phyloP scores from a whole-genome alignment of 306 rosid genomes.

The Casuarina cunninghamiana region DNA sequence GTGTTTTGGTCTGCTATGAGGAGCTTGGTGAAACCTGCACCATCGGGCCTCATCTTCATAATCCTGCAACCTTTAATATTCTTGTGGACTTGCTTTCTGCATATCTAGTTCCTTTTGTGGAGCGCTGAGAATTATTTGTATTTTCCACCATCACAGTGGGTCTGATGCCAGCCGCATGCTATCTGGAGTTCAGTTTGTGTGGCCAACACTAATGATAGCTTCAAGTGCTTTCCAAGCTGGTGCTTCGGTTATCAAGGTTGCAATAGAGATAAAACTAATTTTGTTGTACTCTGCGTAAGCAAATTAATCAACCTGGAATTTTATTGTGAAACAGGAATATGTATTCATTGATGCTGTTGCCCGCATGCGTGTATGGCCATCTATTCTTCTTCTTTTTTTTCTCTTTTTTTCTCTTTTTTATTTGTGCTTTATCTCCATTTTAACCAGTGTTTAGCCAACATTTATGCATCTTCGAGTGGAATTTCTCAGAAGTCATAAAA shows the following conservation, averaged over 20 bases:
- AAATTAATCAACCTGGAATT: constrained; percentile 27
- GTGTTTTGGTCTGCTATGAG: constrained; percentile 4
- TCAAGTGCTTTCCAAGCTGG: constrained; percentile 88
- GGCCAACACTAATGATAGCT: constrained; percentile 84
- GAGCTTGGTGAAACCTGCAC: not conserved
- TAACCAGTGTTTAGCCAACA: constrained; percentile 24
- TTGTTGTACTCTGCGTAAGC: constrained; percentile 23
- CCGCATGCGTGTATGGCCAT: constrained; percentile 53
- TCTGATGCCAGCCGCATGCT: constrained; percentile 79
- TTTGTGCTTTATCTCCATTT: not conserved
- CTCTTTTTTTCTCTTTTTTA: not conserved
- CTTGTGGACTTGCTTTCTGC: not conserved
- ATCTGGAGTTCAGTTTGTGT: constrained; percentile 66
- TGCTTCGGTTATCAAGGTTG: constrained; percentile 89
- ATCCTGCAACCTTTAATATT: not conserved
- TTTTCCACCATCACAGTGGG: constrained; percentile 57
- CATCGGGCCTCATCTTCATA: not conserved
- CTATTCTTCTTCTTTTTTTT: constrained; percentile 6
- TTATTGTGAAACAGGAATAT: constrained; percentile 53
- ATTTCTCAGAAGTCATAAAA: constrained; percentile 20
- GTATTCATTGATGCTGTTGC: constrained; percentile 64
- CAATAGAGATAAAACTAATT: constrained; percentile 16
- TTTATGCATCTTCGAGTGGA: constrained; percentile 3
- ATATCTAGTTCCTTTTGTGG: constrained; percentile 21
- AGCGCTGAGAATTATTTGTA: constrained; percentile 28